These are phyloP conservation scores for Fraxinus nigra DNA, from an alignment of 305 asterid species.

Conservation along the genomic window DNA sequence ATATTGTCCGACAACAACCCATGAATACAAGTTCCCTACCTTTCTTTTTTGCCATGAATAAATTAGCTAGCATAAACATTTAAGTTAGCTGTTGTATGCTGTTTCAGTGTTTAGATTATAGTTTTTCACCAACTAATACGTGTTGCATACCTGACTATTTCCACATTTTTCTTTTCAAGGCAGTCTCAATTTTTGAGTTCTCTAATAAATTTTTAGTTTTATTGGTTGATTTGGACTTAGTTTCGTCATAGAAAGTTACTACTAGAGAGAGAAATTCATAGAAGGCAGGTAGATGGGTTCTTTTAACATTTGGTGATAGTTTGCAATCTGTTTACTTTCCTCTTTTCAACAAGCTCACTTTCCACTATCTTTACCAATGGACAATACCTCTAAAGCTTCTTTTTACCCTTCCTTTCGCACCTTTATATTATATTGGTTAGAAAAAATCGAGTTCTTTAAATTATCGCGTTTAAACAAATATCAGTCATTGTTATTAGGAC, in stretches of 20 bases:
- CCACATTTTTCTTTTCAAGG: background rate
- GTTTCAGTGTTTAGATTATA: background rate
- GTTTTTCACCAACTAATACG: background rate
- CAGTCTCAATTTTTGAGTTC: background rate
- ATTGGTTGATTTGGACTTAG: background rate
- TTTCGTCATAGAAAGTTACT: background rate
- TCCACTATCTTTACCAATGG: background rate
- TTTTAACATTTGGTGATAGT: background rate
- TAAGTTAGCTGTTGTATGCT: background rate
- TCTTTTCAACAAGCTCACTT: background rate
- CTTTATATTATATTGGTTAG: background rate
- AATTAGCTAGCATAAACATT: background rate
- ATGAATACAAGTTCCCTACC: background rate
- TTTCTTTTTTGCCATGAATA: background rate
- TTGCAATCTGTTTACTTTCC: background rate
- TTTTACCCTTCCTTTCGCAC: background rate
- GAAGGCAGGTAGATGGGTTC: background rate
- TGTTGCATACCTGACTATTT: background rate
- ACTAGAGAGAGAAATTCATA: background rate
- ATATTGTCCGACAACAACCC: background rate
- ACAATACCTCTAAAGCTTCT: background rate
- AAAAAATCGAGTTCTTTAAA: background rate
- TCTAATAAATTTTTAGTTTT: background rate
- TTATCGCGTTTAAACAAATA: background rate
- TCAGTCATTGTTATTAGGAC: background rate